phyloP scores from a whole-genome alignment of 108 stramenopile species.

The Bacterosira constricta region DNA sequence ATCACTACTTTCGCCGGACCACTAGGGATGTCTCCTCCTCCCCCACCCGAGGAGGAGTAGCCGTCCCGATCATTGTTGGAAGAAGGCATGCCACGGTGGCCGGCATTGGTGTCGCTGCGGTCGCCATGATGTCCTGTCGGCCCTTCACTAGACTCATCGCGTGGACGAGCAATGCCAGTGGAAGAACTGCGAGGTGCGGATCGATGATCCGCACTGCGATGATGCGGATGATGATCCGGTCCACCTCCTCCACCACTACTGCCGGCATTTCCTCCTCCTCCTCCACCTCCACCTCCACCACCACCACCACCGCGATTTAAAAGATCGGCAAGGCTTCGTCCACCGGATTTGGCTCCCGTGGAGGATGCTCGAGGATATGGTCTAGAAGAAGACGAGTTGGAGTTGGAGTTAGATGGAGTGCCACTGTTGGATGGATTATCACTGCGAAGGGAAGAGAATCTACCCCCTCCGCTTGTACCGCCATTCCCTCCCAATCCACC shows the following conservation, averaged over 20 bases:
- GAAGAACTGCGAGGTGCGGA: background rate
- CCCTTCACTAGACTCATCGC: background rate
- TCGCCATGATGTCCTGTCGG: constrained; percentile 20
- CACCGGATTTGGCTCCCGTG: constrained; percentile 33
- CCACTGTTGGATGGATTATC: too few species aligned
- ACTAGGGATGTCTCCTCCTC: background rate
- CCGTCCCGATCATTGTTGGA: background rate
- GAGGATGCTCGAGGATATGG: too few species aligned
- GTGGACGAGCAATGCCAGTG: constrained; percentile 26
- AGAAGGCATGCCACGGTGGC: too few species aligned
- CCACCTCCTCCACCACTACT: too few species aligned
- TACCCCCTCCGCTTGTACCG: constrained; percentile 3
- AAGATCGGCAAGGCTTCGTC: constrained; percentile 65
- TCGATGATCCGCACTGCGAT: constrained; percentile 11
- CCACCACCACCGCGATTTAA: constrained; percentile 37
- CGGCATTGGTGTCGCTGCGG: constrained; percentile 7
- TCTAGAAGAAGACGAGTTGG: constrained; percentile 3
- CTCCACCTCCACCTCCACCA: constrained; percentile 20
- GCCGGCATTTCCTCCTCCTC: background rate
- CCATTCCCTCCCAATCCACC: background rate
- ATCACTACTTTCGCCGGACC: constrained; percentile 57
- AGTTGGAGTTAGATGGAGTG: too few species aligned
- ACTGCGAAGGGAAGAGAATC: constrained; percentile 8
- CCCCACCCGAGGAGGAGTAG: background rate
- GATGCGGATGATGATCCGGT: too few species aligned